Evolutionary conservation across 2,329 filamentous ascomycete genomes (phyloP).

Genomic region (Arthrobotrys musiformis): DNA sequence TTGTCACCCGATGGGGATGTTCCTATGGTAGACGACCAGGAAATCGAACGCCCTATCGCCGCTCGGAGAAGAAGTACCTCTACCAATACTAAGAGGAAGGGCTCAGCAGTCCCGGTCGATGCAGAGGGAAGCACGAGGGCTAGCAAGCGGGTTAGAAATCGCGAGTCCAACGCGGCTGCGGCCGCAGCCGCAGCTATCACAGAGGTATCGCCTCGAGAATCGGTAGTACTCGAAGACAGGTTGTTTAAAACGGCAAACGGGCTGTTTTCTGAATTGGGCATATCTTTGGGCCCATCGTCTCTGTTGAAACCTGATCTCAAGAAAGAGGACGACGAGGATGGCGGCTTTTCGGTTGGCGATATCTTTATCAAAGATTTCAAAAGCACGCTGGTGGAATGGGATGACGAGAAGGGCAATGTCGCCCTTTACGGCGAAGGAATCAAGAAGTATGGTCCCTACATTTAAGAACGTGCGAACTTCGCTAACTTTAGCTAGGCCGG

Average conservation of each 20-base stretch:
- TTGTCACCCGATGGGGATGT: constrained; percentile 56
- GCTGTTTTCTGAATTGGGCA: constrained; percentile 57
- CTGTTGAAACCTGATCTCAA: constrained; percentile 55
- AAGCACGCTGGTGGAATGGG: constrained; percentile 62
- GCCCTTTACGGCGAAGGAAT: constrained; percentile 60
- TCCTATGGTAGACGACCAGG: constrained; percentile 58
- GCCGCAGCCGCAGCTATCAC: constrained; percentile 62
- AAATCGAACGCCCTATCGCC: constrained; percentile 40
- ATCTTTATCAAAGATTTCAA: constrained; percentile 61
- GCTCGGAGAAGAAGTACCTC: constrained; percentile 57
- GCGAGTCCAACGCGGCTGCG: constrained; percentile 69
- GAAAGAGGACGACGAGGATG: constrained; percentile 53
- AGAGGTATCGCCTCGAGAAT: constrained; percentile 47
- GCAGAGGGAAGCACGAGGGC: constrained; percentile 58
- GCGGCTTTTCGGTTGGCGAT: constrained; percentile 44
- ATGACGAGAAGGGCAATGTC: constrained; percentile 62
- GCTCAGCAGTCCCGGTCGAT: constrained; percentile 58
- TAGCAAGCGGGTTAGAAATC: constrained; percentile 73
- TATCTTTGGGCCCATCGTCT: constrained; percentile 58
- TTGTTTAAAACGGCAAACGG: constrained; percentile 59
- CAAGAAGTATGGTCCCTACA: constrained; percentile 32
- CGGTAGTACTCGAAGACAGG: constrained; percentile 57
- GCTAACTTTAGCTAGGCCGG: constrained; percentile 34
- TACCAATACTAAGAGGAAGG: constrained; percentile 59
- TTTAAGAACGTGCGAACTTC: not conserved